Evolutionary conservation across 1,139 yeast genomes (phyloP).

Genomic region (Hemisphaericaspora lyxosophila): DNA sequence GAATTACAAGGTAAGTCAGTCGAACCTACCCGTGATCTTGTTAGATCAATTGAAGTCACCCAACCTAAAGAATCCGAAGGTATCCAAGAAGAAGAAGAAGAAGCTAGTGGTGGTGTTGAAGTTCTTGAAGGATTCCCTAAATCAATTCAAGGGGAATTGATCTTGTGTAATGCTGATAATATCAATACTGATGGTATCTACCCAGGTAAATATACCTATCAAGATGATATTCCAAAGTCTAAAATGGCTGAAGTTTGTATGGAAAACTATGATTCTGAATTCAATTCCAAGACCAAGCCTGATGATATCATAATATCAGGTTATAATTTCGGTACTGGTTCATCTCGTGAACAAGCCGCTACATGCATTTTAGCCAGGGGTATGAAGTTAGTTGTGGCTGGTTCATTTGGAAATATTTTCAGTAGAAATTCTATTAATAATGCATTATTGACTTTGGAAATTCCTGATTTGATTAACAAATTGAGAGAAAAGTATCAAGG

Average conservation of each 20-base stretch:
- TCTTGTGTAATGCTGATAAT: conserved; percentile 95
- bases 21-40: conserved; percentile 46
- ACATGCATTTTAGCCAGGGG: conserved; percentile 94
- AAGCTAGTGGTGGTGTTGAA: conserved; percentile 50
- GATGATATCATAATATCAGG: conserved; percentile 93
- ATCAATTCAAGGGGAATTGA: conserved; percentile 83
- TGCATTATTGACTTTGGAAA: conserved; percentile 88
- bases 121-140: conserved; percentile 90
- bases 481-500: conserved; percentile 67
- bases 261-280: conserved; percentile 96
- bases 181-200: conserved; percentile 98
- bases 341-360: conserved; percentile 99
- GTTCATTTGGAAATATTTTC: conserved; percentile 96
- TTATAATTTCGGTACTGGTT: conserved; percentile 95
- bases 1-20: conserved; percentile 66
- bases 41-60: conserved; percentile 44
- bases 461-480: conserved; percentile 78
- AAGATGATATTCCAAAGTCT: conserved; percentile 90
- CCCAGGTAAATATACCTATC: conserved; percentile 98
- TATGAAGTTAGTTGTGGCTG: conserved; percentile 89
- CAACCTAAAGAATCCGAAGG: conserved; percentile 27
- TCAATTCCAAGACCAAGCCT: conserved; percentile 73
- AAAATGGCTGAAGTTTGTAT: conserved; percentile 98
- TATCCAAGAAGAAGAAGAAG: conserved; percentile 29
- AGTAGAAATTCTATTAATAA: conserved; percentile 94